A percentile compares a stretch with the other conserved stretches of the same genome.
Conservation (phyloP, 805 yeast genomes). For the Clavispora santaluciae region DNA sequence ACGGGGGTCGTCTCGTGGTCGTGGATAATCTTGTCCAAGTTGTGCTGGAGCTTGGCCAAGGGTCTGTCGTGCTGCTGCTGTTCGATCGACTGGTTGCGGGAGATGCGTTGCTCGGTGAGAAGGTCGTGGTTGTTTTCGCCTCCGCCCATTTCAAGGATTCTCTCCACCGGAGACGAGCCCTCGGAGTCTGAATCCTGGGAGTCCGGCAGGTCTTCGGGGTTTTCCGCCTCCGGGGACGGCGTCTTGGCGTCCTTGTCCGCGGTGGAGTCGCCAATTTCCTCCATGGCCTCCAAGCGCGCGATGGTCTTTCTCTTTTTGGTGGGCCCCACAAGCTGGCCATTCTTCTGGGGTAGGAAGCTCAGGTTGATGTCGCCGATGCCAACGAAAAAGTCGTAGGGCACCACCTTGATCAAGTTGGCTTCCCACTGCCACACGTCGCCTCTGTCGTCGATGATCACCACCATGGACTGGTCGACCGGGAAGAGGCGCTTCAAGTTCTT, state of each 20-base stretch:
- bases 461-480: slow-evolving; percentile 96
- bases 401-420: slow-evolving; percentile 81
- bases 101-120: slow-evolving; percentile 52
- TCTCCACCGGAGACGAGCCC: slow-evolving; percentile 41
- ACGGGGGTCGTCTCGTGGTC: slow-evolving; percentile 20
- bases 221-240: neutral
- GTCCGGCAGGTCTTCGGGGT: neutral
- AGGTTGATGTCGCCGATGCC: slow-evolving; percentile 98
- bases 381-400: slow-evolving; percentile 93
- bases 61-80: slow-evolving; percentile 82
- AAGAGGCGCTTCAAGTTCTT: slow-evolving; percentile 83
- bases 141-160: slow-evolving; percentile 45
- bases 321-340: slow-evolving; percentile 53
- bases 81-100: slow-evolving; percentile 66
- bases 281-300: slow-evolving; percentile 48
- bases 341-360: slow-evolving; percentile 81
- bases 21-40: slow-evolving; percentile 50
- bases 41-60: slow-evolving; percentile 73
- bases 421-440: slow-evolving; percentile 99
- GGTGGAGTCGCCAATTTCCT: slow-evolving; percentile 13
- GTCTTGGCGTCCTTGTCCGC: slow-evolving; percentile 21
- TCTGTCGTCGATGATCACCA: slow-evolving; percentile 91
- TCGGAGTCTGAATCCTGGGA: slow-evolving; percentile 9
- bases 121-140: slow-evolving; percentile 48
- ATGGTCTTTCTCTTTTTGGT: slow-evolving; percentile 55